Base-by-base conservation (phyloP, 1,284 basidiomycete genomes). In the Rhodotorula sp. region DNA sequence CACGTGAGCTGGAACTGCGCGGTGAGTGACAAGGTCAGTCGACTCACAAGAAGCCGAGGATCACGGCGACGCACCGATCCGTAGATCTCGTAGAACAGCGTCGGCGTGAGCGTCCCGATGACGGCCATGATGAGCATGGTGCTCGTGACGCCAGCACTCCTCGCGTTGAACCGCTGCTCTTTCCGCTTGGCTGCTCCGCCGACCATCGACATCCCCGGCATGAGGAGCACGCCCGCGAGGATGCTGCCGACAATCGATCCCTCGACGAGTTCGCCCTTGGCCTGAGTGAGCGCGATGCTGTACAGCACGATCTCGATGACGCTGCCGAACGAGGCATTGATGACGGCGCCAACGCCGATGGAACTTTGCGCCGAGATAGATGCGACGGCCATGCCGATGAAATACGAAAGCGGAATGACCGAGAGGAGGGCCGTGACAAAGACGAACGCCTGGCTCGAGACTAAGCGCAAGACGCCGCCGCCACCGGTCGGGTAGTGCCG, bases 111-210 rank as follows among this genome's bases (percentile, higher is more conserved):
- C 4, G 92, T 93, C 22, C 96, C 96, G 70, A 99, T 97, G 80
- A 99, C 94, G 10, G 96, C 96, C 95, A 99, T 99, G 82, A 99
- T 99, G 77, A 99, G 82, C 92, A 99, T 96, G 81, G 97, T 97
- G 78, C 93, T 96, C 0, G 96, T 99, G 19, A 99, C 96, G 58
- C 96, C 93, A 6, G 96, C 96, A 76, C 90, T 93, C 82, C 93
- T 94, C 19, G 96, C 95, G 79, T 99, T 99, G 84, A 99, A 99
- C 77, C 89, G 91, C 79, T 95, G 92, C 81, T 99, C 96, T 82
- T 99, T 99, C 77, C 90, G 84, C 78, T 88, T 85, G 64, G 96
- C 78, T 0, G 96, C 96, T 19, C 92, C 91, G n/a, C 91, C 92
- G 78, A 90, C 90, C 96, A 99, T 99, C 80, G 91, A 94, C 76